A percentile compares a stretch with the other conserved stretches of the same genome.
phyloP scores from a whole-genome alignment of 179 eudicot genomes.

The Gypsophila paniculata region DNA sequence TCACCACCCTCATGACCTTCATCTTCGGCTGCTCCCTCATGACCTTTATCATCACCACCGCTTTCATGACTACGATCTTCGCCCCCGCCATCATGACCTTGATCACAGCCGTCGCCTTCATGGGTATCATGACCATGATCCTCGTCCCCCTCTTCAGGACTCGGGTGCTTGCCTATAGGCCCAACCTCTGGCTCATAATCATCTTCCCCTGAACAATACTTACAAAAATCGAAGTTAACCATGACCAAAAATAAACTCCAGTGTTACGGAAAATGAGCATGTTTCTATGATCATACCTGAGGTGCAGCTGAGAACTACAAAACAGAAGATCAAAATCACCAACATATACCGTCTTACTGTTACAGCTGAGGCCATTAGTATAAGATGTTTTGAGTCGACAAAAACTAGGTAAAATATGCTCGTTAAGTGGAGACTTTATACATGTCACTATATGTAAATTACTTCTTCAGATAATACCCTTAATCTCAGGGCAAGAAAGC shows the following conservation, averaged over 20 bases:
- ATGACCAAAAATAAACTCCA: too few relatives aligned
- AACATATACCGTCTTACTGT: constrained; percentile 26
- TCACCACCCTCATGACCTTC: constrained; percentile 20
- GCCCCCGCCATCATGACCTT: neutral
- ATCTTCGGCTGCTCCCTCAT: constrained; percentile 13
- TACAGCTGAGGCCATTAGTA: constrained; percentile 31
- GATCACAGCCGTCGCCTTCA: neutral
- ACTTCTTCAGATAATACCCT: constrained; percentile 7
- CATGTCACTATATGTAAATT: neutral
- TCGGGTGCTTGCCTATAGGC: constrained; percentile 15
- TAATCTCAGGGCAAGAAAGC: constrained; percentile 14
- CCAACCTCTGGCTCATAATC: constrained; percentile 6
- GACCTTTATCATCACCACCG: constrained; percentile 16
- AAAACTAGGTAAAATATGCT: constrained; percentile 7
- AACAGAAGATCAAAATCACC: constrained; percentile 24
- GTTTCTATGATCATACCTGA: constrained; percentile 23
- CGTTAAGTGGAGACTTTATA: constrained; percentile 12
- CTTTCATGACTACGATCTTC: neutral
- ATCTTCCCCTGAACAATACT: constrained; percentile 16
- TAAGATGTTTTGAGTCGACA: neutral
- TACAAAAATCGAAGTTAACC: neutral
- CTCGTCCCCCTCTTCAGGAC: neutral
- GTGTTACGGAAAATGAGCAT: neutral
- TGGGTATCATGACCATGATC: neutral
- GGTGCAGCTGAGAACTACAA: constrained; percentile 18